phyloP scores from a whole-genome alignment of 2,329 filamentous ascomycete genomes.

The Alternaria metachromatica region DNA sequence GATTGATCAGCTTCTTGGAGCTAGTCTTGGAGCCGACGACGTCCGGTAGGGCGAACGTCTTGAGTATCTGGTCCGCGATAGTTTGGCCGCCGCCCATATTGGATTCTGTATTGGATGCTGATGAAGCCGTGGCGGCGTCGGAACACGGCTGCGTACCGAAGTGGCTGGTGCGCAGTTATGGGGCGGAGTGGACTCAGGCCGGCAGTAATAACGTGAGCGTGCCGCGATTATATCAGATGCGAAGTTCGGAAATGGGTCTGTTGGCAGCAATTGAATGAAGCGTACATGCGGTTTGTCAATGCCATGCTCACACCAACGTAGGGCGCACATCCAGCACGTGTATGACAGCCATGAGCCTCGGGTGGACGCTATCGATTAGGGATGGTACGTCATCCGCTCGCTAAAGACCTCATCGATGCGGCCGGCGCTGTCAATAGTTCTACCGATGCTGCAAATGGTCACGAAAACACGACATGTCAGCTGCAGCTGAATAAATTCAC shows the following conservation, averaged over 20 bases:
- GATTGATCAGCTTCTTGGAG: conserved; percentile 45
- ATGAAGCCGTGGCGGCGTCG: conserved; percentile 15
- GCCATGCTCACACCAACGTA: background rate
- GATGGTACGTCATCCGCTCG: conserved; percentile 14
- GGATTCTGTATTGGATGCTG: conserved; percentile 23
- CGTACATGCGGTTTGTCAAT: background rate
- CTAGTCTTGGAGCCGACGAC: conserved; percentile 37
- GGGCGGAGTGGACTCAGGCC: conserved; percentile 1
- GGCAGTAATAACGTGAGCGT: background rate
- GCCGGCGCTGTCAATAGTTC: background rate
- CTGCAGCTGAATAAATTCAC: background rate
- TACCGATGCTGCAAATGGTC: background rate
- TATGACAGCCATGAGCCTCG: conserved; percentile 1
- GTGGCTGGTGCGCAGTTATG: conserved; percentile 16
- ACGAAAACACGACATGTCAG: background rate
- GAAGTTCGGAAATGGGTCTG: background rate
- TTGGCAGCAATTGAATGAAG: background rate
- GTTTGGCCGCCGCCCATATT: conserved; percentile 16
- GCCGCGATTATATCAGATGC: conserved; percentile 20
- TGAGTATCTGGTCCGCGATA: conserved; percentile 16
- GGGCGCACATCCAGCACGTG: conserved; percentile 5
- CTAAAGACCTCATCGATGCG: conserved; percentile 2
- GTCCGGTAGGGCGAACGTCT: conserved; percentile 36
- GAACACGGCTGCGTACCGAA: conserved; percentile 5
- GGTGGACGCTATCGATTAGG: conserved; percentile 13